A percentile compares a stretch with the other conserved stretches of the same genome.
These are phyloP conservation scores for Fusarium citri DNA, from an alignment of 2,329 filamentous ascomycete species.

Conservation along the genomic window DNA sequence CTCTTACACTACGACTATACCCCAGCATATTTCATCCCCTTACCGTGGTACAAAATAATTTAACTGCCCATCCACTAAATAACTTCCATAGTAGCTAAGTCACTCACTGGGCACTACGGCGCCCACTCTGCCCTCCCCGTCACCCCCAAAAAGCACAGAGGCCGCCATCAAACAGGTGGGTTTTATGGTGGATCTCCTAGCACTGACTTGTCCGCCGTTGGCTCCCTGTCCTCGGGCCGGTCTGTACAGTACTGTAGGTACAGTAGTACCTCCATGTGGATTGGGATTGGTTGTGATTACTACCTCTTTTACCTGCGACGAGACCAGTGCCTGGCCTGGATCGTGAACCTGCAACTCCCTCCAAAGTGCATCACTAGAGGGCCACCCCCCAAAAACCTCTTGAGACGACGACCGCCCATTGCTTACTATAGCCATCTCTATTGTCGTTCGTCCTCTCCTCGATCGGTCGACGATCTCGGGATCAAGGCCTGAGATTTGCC, in stretches of 20 bases:
- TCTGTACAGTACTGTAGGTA: conserved; percentile 2
- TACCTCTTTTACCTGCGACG: conserved; percentile 37
- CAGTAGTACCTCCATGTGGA: conserved; percentile 27
- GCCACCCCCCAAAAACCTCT: conserved; percentile 24
- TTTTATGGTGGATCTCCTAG: conserved; percentile 39
- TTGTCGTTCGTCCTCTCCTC: conserved; percentile 25
- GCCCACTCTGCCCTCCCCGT: conserved; percentile 32
- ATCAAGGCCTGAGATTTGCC: conserved; percentile 32
- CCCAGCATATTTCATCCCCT: conserved; percentile 41
- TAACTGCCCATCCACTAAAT: conserved; percentile 36
- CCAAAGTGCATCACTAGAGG: conserved; percentile 39
- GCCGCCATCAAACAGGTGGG: conserved; percentile 43
- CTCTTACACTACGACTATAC: conserved; percentile 36
- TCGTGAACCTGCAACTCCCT: conserved; percentile 47
- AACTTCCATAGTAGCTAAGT: not conserved
- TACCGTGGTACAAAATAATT: conserved; percentile 40
- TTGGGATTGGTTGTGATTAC: conserved; percentile 24
- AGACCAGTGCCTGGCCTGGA: conserved; percentile 41
- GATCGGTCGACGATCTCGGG: conserved; percentile 32
- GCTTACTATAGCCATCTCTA: conserved; percentile 15
- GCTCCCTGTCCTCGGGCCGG: conserved; percentile 30
- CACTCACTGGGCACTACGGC: conserved; percentile 18
- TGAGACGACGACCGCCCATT: conserved; percentile 43
- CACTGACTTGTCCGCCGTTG: conserved; percentile 41
- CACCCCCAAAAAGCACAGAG: conserved; percentile 39